Evolutionary conservation across 148 eudicot species (phyloP).

Genomic region (Chenopodium suecicum): DNA sequence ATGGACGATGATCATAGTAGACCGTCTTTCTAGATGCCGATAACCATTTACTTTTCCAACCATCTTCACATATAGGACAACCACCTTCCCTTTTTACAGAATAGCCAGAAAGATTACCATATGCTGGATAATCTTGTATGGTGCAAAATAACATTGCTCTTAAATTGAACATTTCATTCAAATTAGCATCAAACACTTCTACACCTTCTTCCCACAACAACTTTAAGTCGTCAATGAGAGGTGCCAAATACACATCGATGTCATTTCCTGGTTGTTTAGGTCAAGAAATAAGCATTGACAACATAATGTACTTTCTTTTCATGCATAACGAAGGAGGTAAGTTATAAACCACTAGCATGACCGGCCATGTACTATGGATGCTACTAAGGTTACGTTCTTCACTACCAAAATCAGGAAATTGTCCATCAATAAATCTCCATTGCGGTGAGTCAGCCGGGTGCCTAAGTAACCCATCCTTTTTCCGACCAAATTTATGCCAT

Average conservation of each 20-base stretch:
- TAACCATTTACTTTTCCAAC: not conserved
- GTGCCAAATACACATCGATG: too few species aligned
- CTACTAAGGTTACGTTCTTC: constrained; percentile 23
- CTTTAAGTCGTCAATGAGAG: constrained; percentile 17
- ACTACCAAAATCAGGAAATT: constrained; percentile 2
- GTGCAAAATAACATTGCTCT: constrained; percentile 28
- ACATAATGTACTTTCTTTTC: too few species aligned
- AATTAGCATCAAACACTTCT: constrained; percentile 22
- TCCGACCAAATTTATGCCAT: constrained; percentile 26
- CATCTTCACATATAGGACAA: constrained; percentile 6
- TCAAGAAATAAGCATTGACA: too few species aligned
- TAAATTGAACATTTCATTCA: constrained; percentile 8
- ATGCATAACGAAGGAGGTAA: too few species aligned
- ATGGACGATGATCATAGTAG: not conserved
- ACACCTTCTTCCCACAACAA: constrained; percentile 22
- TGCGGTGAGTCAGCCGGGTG: constrained; percentile 10
- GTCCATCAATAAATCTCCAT: constrained; percentile 10
- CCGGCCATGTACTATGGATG: too few species aligned
- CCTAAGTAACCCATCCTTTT: constrained; percentile 3
- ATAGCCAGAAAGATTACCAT: constrained; percentile 14
- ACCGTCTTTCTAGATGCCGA: not conserved
- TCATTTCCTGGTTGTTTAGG: too few species aligned
- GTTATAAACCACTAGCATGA: too few species aligned
- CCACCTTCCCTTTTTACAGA: constrained; percentile 8
- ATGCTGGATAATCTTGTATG: constrained; percentile 25